These are phyloP conservation scores for Fomitopsis betulina DNA, from an alignment of 1,284 basidiomycete species.

Conservation along the genomic window DNA sequence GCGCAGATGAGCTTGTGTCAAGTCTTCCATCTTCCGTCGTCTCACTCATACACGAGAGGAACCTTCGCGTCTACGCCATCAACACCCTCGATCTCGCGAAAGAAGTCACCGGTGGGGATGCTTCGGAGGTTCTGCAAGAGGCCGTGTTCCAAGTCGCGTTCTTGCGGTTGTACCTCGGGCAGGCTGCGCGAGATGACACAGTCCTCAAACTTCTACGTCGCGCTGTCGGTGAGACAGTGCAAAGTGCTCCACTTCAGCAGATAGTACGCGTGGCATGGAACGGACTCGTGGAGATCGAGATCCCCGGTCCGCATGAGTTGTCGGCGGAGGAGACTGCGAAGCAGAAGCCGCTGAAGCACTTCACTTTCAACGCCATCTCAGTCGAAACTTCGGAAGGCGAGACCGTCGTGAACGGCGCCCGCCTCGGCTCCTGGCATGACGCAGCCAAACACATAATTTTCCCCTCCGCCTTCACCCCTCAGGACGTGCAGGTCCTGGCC, in stretches of 20 bases:
- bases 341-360: constrained; percentile 42
- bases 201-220: constrained; percentile 47
- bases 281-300: constrained; percentile 46
- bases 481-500: constrained; percentile 29
- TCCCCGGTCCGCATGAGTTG: constrained; percentile 24
- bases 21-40: constrained; percentile 45
- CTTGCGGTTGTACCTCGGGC: constrained; percentile 68
- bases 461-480: constrained; percentile 72
- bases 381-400: constrained; percentile 51
- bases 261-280: constrained; percentile 54
- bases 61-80: constrained; percentile 56
- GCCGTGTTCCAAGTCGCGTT: constrained; percentile 61
- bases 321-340: constrained; percentile 21
- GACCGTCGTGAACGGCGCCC: constrained; percentile 57
- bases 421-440: constrained; percentile 74
- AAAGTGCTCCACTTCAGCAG: constrained; percentile 40
- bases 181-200: constrained; percentile 46
- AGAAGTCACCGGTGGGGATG: constrained; percentile 20
- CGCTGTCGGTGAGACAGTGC: constrained; percentile 37
- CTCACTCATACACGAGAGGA: constrained; percentile 38
- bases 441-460: constrained; percentile 90
- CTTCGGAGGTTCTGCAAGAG: constrained; percentile 42
- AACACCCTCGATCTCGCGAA: constrained; percentile 39
- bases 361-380: constrained; percentile 69
- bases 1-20: constrained; percentile 50